These are phyloP conservation scores for Fusarium keratoplasticum DNA, from an alignment of 2,329 filamentous ascomycete species.

Conservation along the genomic window DNA sequence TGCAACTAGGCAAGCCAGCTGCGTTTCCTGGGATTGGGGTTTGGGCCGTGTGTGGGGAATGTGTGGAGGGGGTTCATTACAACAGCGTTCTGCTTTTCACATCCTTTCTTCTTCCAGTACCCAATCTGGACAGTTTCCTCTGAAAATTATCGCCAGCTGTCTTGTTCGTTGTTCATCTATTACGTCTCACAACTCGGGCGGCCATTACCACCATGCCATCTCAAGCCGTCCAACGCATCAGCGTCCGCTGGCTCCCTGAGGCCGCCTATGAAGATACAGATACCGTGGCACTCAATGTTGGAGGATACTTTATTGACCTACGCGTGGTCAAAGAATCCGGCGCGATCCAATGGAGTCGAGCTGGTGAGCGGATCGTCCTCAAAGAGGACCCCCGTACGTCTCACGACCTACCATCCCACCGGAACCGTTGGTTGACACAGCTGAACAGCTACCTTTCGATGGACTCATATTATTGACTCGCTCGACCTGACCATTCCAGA, in stretches of 20 bases:
- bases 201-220: conserved; percentile 3
- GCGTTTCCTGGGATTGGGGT: neutral
- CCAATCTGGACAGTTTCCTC: neutral
- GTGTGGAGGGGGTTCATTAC: neutral
- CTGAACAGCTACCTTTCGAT: conserved; percentile 34
- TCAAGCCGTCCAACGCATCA: conserved; percentile 39
- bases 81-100: neutral
- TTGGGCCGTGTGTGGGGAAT: neutral
- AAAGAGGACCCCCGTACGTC: conserved; percentile 30
- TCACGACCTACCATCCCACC: neutral
- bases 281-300: conserved; percentile 42
- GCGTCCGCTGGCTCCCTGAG: conserved; percentile 40
- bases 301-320: conserved; percentile 40
- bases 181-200: neutral
- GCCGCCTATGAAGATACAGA: conserved; percentile 37
- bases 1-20: neutral
- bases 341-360: conserved; percentile 39
- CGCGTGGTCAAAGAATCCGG: conserved; percentile 11
- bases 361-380: conserved; percentile 32
- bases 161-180: neutral
- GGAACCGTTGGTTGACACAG: neutral
- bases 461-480: conserved; percentile 43
- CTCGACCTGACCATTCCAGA: conserved; percentile 29
- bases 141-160: neutral
- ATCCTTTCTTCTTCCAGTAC: neutral